Base-by-base conservation (phyloP, 2,329 filamentous ascomycete species). In the Ophiostoma perfectum region DNA sequence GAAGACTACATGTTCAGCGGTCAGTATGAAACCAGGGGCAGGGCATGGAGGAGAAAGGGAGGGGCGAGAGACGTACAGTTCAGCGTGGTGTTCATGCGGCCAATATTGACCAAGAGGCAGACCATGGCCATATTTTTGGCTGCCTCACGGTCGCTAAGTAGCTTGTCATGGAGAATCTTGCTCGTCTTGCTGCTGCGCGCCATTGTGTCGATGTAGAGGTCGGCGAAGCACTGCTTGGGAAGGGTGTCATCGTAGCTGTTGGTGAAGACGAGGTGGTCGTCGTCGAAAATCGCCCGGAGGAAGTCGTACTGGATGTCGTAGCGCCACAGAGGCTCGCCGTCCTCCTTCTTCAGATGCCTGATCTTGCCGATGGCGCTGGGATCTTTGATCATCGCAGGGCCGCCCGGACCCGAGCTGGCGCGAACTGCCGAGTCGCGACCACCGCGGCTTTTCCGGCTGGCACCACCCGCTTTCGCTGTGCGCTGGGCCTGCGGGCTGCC, bases 71-170 rank as follows among this genome's bases (percentile, higher is more conserved):
- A 78, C 88, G 76, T 82, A 97, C 93, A 98, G 76, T 99, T 99
- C 64, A 99, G 83, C 0, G 95, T 99, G 1, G 95, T 99, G 79
- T 99, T 99, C 95, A 99, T 99, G 72, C 95, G 86, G 69, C 95
- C 95, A 72, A 99, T 91, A 76, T 99, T 99, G 77, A 99, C 95
- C 74, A 99, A 81, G 72, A 99, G 81, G 79, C 95, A 99, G 70
- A 99, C 94, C 95, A 99, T 99, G 67, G 95, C 95, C 95, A 99
- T 99, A 75, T 92, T 94, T 78, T 97, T 93, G 47, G 94, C 95
- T 36, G 93, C 93, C 72, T 92, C 89, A 75, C 92, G 89, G 77
- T 99, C 95, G 73, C 90, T 95, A 75, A 97, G 84, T 72, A 99
- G 84, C 82, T 99, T 98, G 79, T 99, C 95, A 78, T 96, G 92